Evolutionary conservation across 345 rosid species (phyloP), one percentile per base, ranked within the genome.

Genomic region (Gossypium anomalum): DNA sequence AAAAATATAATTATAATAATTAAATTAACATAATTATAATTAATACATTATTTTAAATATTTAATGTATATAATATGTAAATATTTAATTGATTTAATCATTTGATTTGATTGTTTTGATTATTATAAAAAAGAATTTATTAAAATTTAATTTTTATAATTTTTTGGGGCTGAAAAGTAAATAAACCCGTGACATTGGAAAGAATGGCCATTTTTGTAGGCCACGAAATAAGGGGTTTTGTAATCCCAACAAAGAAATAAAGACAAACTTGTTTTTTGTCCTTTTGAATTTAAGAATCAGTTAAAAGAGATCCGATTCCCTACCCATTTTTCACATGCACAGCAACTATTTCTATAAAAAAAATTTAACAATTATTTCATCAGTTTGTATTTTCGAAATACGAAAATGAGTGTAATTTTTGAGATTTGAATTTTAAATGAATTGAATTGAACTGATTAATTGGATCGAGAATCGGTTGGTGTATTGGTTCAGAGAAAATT

Each of bases 191-290:
- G 83, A 80, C 62, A 15, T 27, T 51, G 9, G 63, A 7, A 3
- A 56, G 14, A 34, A 23, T 34, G 76, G 73, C 56, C 25, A 65
- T 25, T 0, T 20, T 70, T 53, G 23, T 66, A 72, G 74, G 75
- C 79, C 75, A 72, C 60, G 74, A 56, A 80, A 67, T 16, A 67
- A 61, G 61, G 61, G 80, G 53, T 20, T 12, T 19, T 65, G 61
- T 49, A 71, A 15, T 70, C 52, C 52, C 67, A 59, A 71, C 78
- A 81, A 77, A 27, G 16, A 4, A 58, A 17, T 62, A 70, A 55
- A 48, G 81, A 75, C 83, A 81, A 75, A 3, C 34, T 17, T 19
- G 43, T 73, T 49, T 73, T 66, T 77, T 69, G 74, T 58, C 58
- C 19, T 49, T 66, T 29, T 75, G 16, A 56, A 70, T 55, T 27